Base-by-base conservation (phyloP, 2,329 filamentous ascomycete genomes). In the Bimuria novae-zelandiae region DNA sequence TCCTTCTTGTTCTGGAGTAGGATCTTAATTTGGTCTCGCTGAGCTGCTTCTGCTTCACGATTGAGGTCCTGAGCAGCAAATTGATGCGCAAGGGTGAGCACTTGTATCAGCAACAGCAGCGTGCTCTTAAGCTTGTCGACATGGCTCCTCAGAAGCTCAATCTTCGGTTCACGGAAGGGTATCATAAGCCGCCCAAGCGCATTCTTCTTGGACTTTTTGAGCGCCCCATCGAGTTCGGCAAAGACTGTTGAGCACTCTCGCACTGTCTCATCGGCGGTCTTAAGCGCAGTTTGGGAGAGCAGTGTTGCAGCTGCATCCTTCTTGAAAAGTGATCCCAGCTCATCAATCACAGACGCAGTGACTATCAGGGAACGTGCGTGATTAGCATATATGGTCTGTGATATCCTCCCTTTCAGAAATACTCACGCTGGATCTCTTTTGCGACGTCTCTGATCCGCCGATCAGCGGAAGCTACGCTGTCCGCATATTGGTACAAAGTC, bases 111-210 rank as follows among this genome's bases (percentile, higher is more conserved):
- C 8, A 71, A 52, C 22, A 67, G 59, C 36, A 71, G 42, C 12
- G 68, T 69, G 39, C 60, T 67, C 49, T 70, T 71, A 29, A 69
- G 54, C 36, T 65, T 67, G 17, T 69, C 66, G 16, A 71, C 64
- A 35, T 70, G 65, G 19, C 45, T 63, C 17, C 65, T 56, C 27
- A 70, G 41, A 5, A 70, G 43, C 35, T 68, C 63, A 7, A 71
- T 65, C 46, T 69, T 70, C 6, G 50, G 55, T n/a, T 71, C 67
- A n/a, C 63, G 57, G 35, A 71, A 71, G 1, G 68, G 67, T 10
- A 68, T 33, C 51, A 62, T 64, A 3, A 68, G 47, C n/a, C 61
- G 55, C 5, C 65, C 60, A 14, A 68, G 40, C 2, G 55, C 63
- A 14, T 59, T 64, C 36, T 66, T 66, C 46, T 61, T 70, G 29